Evolutionary conservation across 2,329 filamentous ascomycete species (phyloP), one percentile per base, ranked within the genome.

Genomic region (Aspergillus japonicus): DNA sequence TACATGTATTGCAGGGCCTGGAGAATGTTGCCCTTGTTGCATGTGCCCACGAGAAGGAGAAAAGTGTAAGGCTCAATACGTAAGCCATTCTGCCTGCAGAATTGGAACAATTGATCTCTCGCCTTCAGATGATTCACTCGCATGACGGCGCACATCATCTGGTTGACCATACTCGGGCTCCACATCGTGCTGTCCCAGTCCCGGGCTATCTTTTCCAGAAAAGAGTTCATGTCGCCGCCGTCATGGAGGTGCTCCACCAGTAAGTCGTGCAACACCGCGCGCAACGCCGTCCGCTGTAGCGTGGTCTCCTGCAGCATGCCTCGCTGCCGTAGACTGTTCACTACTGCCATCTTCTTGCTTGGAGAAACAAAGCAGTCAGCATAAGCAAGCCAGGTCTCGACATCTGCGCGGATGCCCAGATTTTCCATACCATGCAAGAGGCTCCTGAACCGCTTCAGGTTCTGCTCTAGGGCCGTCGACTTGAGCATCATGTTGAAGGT

Each of bases 401-500:
- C 62, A 57, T 80, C 76, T 12, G 80, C 79, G 1, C 62, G 64
- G 52, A 81, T 64, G 1, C 73, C 65, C 54, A 71, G 62, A 52
- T 68, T 63, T 29, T 71, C 61, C 79, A 82, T 81, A 12, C 69
- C 60, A 24, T 66, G 55, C 19, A 82, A 62, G 21, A 79, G 66
- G 26, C 68, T 66, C 7, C 69, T 70, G 54, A 81, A 82, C 16
- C 68, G 68, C 12, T 61, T 64, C n/a, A 78, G 63, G 64, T 81
- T 73, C 53, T 75, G 72, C 23, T 66, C 67, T 52, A 68, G 68
- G 12, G 78, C 78, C 26, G 75, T 70, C 23, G 68, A 68, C 47
- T 68, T 66, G 44, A 83, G 63, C 53, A 82, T 66, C 49, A 80
- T 76, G 53, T 82, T 82, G 63, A 77, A 81, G 5, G 77, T 78